Evolutionary conservation across 495 filamentous ascomycete species (phyloP), one percentile per base, ranked within the genome.

Genomic region (Lasiosphaeria hispida): DNA sequence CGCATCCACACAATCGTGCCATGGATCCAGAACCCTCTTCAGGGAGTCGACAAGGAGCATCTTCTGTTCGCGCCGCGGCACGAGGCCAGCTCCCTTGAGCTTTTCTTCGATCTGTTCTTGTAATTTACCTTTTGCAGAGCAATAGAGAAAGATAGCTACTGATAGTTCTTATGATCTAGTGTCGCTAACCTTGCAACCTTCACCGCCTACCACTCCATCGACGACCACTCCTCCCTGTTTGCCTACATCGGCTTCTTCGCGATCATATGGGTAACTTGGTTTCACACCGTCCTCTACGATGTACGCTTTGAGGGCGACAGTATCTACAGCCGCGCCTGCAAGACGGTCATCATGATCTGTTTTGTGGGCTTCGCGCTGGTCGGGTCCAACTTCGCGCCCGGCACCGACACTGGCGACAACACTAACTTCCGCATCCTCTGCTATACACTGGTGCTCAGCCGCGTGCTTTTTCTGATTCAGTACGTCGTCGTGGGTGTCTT

Each of bases 231-330:
- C 2, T 59, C 63, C 10, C 59, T 65, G 8, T 68, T 60, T 41
- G 57, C 59, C 47, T 65, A 65, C 42, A 51, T 65, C 23, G 63
- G 63, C 48, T 65, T 65, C 63, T 65, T 65, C 56, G 53, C 54
- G 55, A 65, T 89, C 43, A 77, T 90, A 10, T 90, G 87, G 87
- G 83, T 85, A 53, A 87, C 85, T 37, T 90, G 87, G 87, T 73
- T 86, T 33, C 83, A 87, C 68, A 82, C 85, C 30, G 82, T 81
- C 10, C 75, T 89, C 17, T 84, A 83, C 68, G 87, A 90, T 63
- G 79, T 89, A 35, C 84, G 87, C 1, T 89, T 89, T 70, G 81
- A 80, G 10, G 70, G 78, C 53, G 87, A 90, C 65, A 83, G 77
- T n/a, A 73, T 88, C 55, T 86, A 85, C 64, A 84, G 87, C 56